phyloP scores from a whole-genome alignment of 495 filamentous ascomycete species.

The Penicillium bovifimosum region DNA sequence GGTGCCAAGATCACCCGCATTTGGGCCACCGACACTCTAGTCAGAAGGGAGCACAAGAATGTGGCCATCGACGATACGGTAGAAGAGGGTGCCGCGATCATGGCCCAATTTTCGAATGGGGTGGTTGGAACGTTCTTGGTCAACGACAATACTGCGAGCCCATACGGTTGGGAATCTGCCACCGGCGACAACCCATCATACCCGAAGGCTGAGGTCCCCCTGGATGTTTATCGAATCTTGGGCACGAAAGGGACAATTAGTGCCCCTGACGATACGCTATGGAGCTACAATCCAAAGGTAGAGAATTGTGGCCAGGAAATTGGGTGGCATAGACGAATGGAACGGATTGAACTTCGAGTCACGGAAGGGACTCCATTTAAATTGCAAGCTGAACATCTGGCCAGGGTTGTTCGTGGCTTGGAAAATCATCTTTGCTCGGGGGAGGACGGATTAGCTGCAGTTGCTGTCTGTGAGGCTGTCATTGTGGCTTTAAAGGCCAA shows the following conservation, averaged over 20 bases:
- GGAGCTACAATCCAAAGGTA: slow-evolving; percentile 2
- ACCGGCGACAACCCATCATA: slow-evolving; percentile 13
- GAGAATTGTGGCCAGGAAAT: background rate
- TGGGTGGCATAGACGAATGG: slow-evolving; percentile 6
- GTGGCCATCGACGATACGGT: background rate
- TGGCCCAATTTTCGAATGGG: slow-evolving; percentile 8
- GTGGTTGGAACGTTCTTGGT: slow-evolving; percentile 10
- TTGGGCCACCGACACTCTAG: background rate
- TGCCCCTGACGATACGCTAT: slow-evolving; percentile 2
- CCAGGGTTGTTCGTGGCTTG: slow-evolving; percentile 1
- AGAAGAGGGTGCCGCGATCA: slow-evolving; percentile 10
- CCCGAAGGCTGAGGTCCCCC: background rate
- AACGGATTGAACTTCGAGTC: background rate
- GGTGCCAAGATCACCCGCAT: slow-evolving; percentile 4
- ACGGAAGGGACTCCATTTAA: slow-evolving; percentile 6
- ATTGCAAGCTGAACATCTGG: slow-evolving; percentile 7
- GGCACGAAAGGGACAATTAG: slow-evolving; percentile 7
- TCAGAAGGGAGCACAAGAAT: background rate
- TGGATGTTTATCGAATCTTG: slow-evolving; percentile 12
- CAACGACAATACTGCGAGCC: slow-evolving; percentile 6
- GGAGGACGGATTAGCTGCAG: slow-evolving; percentile 9
- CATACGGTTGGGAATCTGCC: slow-evolving; percentile 14
- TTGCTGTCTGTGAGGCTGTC: slow-evolving; percentile 9
- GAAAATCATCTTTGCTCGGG: slow-evolving; percentile 4
- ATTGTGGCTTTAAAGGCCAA: background rate